Conservation (phyloP, 306 rosid species). For the Abrus pulchellus region DNA sequence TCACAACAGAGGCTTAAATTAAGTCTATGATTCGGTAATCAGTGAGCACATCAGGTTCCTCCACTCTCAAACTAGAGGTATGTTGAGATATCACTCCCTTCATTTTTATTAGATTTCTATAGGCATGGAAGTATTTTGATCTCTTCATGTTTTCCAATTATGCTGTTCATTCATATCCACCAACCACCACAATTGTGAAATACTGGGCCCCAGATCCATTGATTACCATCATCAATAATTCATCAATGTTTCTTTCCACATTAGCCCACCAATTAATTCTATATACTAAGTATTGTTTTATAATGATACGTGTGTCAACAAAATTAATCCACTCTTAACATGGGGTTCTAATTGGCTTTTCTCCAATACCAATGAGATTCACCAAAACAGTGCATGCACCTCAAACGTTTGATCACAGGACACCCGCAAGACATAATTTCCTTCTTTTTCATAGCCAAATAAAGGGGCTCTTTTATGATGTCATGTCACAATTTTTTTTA, state of each 20-base stretch:
- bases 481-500: not conserved
- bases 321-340: not conserved
- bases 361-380: slow-evolving; percentile 10
- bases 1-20: not conserved
- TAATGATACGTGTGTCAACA: not conserved
- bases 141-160: not conserved
- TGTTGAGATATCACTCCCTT: not conserved
- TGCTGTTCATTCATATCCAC: not conserved
- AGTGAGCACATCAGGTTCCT: not conserved
- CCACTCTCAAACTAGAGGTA: not conserved
- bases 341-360: slow-evolving; percentile 21
- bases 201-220: slow-evolving; percentile 19
- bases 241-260: slow-evolving; percentile 25
- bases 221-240: slow-evolving; percentile 31
- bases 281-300: not conserved
- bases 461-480: not conserved
- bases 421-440: not conserved
- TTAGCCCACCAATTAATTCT: slow-evolving; percentile 12
- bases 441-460: not conserved
- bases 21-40: not conserved
- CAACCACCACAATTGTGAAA: not conserved
- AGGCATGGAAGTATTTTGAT: not conserved
- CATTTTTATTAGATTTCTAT: not conserved
- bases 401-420: not conserved
- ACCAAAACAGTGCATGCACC: slow-evolving; percentile 28